Conservation (phyloP, 2,329 filamentous ascomycete genomes). For the Monosporascus sp. region DNA sequence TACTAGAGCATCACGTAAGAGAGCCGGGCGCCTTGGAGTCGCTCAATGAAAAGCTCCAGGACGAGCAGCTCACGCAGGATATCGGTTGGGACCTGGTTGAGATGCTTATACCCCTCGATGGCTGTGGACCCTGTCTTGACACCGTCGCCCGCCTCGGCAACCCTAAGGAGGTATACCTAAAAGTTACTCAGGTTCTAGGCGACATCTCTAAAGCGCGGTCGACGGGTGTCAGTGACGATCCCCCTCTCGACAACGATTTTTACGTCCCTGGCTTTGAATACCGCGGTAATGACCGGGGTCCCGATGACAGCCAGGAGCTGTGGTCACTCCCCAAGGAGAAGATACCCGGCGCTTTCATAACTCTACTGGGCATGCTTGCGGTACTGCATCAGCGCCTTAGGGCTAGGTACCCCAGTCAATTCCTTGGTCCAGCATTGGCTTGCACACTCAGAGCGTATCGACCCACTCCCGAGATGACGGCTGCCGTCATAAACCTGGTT, state of each 20-base stretch:
- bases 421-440: constrained; percentile 70
- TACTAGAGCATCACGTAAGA: constrained; percentile 65
- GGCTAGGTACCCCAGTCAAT: constrained; percentile 72
- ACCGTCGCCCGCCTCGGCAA: constrained; percentile 74
- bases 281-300: constrained; percentile 16
- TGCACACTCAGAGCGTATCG: constrained; percentile 64
- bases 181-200: constrained; percentile 69
- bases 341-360: constrained; percentile 52
- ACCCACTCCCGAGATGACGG: constrained; percentile 60
- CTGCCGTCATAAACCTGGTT: constrained; percentile 64
- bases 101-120: constrained; percentile 62
- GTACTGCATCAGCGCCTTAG: constrained; percentile 70
- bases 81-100: constrained; percentile 83
- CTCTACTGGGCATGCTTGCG: constrained; percentile 64
- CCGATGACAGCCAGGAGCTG: constrained; percentile 11
- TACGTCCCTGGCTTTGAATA: constrained; percentile 22
- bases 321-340: constrained; percentile 16
- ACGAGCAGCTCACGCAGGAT: constrained; percentile 62
- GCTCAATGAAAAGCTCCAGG: constrained; percentile 63
- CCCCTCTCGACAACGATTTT: constrained; percentile 32
- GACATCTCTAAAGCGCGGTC: constrained; percentile 41
- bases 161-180: constrained; percentile 74
- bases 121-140: constrained; percentile 64
- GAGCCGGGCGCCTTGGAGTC: constrained; percentile 60
- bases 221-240: constrained; percentile 31